Base-by-base conservation (phyloP, 495 filamentous ascomycete genomes). In the Hyaloscypha finlandica region DNA sequence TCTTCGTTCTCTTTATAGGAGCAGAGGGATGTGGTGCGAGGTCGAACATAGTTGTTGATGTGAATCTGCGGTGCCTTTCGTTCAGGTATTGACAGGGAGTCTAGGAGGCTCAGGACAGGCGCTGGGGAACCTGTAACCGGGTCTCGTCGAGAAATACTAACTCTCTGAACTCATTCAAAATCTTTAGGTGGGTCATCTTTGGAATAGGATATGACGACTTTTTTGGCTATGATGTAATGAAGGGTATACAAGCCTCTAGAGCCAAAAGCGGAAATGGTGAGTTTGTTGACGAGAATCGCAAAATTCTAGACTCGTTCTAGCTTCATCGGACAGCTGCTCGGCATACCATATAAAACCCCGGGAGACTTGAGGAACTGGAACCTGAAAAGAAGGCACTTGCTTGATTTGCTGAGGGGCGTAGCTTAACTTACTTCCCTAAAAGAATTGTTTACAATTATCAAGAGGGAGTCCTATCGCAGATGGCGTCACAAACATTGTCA, bases 11-110 rank as follows among this genome's bases (percentile, higher is more conserved):
- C 22, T 45, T 68, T 33, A 68, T 33, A 3, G 66, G 66, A 29
- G 58, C 37, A 3, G 66, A 63, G 2, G 59, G 68, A 33, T 65
- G 68, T 52, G 63, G 68, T n/a, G 29, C 33, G 20, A 63, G 63
- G 19, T 66, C 63, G 35, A 70, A 66, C 63, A 65, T 61, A 2
- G 32, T 45, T 48, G 42, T 19, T 48, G 42, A 4, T 48, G 8
- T 19, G 35, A 8, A 12, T 48, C 4, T 48, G 11, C 16, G 42
- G 42, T 48, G 11, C 16, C 11, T 6, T 25, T 1, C 22, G 53
- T 29, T 56, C 1, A 30, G 14, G 42, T 48, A 12, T 19, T 48
- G 42, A 48, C 42, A 48, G 16, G 16, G 20, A 56, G 20, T 30
- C 22, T 6, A 22, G 53, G 19, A n/a, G 16, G 42, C 3, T 37